phyloP scores from a whole-genome alignment of 2,329 filamentous ascomycete genomes.

The Alternaria sp. region DNA sequence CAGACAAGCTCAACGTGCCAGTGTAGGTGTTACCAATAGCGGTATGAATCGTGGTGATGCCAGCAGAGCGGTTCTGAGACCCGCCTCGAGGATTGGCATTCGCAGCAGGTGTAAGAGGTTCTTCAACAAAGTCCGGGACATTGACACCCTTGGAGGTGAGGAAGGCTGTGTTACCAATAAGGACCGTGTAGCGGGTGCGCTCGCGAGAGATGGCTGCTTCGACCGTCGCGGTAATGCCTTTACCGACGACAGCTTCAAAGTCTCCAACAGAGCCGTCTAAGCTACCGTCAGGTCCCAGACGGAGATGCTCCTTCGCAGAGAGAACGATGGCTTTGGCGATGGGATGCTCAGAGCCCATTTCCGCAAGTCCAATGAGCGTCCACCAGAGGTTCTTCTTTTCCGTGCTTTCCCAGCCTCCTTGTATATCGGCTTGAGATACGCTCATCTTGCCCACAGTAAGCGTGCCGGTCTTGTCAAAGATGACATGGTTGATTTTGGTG shows the following conservation, averaged over 20 bases:
- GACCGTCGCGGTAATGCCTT: constrained; percentile 82
- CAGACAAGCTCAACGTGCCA: constrained; percentile 83
- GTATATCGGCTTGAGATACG: constrained; percentile 76
- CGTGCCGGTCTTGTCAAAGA: constrained; percentile 96
- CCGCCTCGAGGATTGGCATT: constrained; percentile 42
- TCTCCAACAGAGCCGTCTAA: constrained; percentile 87
- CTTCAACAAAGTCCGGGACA: constrained; percentile 66
- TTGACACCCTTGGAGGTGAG: constrained; percentile 74
- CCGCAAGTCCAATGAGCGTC: constrained; percentile 93
- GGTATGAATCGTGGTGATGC: constrained; percentile 90
- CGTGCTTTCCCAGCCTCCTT: constrained; percentile 73
- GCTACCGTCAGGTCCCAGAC: constrained; percentile 73
- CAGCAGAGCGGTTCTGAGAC: constrained; percentile 60
- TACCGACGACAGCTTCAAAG: constrained; percentile 83
- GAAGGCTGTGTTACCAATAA: constrained; percentile 84
- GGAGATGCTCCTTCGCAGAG: constrained; percentile 79
- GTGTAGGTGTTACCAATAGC: constrained; percentile 84
- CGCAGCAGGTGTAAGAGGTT: constrained; percentile 53
- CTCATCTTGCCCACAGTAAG: constrained; percentile 96
- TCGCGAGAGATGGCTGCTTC: constrained; percentile 77
- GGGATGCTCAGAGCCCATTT: constrained; percentile 95
- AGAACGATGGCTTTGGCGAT: constrained; percentile 87
- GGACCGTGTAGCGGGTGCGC: constrained; percentile 76
- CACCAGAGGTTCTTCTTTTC: constrained; percentile 85
- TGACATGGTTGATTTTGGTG: constrained; percentile 87